phyloP scores from a whole-genome alignment of 352 stramenopile genomes.

The Globisporangium nunn region DNA sequence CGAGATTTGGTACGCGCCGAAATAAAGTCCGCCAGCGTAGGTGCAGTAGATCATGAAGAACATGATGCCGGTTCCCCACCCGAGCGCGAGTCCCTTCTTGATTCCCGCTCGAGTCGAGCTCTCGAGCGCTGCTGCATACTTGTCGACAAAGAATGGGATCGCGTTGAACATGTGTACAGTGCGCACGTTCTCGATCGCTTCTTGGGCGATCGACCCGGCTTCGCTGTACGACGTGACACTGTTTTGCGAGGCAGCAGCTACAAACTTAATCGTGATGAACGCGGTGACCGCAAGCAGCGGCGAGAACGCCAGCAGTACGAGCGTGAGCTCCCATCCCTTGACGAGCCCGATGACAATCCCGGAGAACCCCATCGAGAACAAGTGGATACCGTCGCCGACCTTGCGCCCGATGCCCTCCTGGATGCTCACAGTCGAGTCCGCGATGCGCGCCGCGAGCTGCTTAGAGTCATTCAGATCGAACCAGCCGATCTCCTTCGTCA shows the following conservation, averaged over 20 bases:
- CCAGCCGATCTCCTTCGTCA: slow-evolving; percentile 32
- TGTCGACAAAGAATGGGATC: slow-evolving; percentile 40
- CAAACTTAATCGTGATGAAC: slow-evolving; percentile 43
- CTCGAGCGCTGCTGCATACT: slow-evolving; percentile 44
- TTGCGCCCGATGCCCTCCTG: slow-evolving; percentile 60
- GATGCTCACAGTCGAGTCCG: slow-evolving; percentile 33
- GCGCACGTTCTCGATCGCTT: slow-evolving; percentile 57
- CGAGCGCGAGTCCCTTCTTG: slow-evolving; percentile 38
- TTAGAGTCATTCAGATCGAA: slow-evolving; percentile 36
- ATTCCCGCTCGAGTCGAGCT: slow-evolving; percentile 39
- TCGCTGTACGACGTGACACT: slow-evolving; percentile 50
- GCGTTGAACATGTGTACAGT: slow-evolving; percentile 79
- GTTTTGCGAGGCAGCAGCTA: slow-evolving; percentile 36
- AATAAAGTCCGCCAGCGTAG: slow-evolving; percentile 76
- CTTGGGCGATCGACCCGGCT: slow-evolving; percentile 58
- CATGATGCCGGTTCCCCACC: slow-evolving; percentile 53
- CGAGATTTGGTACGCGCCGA: slow-evolving; percentile 53
- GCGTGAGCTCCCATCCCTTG: slow-evolving; percentile 63
- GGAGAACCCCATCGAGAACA: slow-evolving; percentile 49
- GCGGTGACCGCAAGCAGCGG: slow-evolving; percentile 47
- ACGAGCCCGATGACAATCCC: slow-evolving; percentile 57
- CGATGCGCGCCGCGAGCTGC: slow-evolving; percentile 18
- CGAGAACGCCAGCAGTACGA: slow-evolving; percentile 60
- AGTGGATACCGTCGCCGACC: slow-evolving; percentile 51
- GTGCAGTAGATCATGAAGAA: slow-evolving; percentile 60